Evolutionary conservation across 345 rosid genomes (phyloP).

Genomic region (Syzygium grande): DNA sequence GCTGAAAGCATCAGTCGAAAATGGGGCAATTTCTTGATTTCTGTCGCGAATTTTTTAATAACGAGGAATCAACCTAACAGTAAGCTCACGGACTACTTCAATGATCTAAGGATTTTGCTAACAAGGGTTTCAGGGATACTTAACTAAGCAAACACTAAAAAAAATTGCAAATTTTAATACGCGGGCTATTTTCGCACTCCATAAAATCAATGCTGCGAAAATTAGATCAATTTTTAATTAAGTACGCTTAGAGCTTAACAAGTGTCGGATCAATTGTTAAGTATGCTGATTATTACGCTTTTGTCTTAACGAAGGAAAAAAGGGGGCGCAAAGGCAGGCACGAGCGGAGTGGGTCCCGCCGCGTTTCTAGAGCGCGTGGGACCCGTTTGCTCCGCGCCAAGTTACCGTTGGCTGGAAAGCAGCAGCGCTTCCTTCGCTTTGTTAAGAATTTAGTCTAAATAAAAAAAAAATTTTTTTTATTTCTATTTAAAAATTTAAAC

Average conservation of each 20-base stretch:
- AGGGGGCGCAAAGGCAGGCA: background rate
- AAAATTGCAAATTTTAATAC: rapidly evolving
- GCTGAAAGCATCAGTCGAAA: rapidly evolving
- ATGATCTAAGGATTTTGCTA: background rate
- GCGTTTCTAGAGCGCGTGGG: background rate
- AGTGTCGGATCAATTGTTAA: background rate
- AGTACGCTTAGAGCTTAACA: background rate
- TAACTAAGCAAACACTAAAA: background rate
- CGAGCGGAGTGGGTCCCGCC: background rate
- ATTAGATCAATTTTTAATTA: background rate
- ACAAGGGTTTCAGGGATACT: rapidly evolving
- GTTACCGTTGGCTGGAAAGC: background rate
- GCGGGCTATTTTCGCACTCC: too few species aligned
- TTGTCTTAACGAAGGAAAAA: background rate
- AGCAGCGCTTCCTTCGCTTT: background rate
- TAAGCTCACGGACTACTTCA: rapidly evolving
- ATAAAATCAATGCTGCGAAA: background rate
- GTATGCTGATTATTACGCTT: background rate
- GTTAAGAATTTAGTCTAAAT: background rate
- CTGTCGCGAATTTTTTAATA: background rate
- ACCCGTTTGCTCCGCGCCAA: background rate
- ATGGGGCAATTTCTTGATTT: background rate
- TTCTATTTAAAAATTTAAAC: background rate
- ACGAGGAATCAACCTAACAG: rapidly evolving
- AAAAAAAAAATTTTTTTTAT: background rate